phyloP scores from a whole-genome alignment of 164 flowering plant genomes.

The Kalanchoe fedtschenkoi region DNA sequence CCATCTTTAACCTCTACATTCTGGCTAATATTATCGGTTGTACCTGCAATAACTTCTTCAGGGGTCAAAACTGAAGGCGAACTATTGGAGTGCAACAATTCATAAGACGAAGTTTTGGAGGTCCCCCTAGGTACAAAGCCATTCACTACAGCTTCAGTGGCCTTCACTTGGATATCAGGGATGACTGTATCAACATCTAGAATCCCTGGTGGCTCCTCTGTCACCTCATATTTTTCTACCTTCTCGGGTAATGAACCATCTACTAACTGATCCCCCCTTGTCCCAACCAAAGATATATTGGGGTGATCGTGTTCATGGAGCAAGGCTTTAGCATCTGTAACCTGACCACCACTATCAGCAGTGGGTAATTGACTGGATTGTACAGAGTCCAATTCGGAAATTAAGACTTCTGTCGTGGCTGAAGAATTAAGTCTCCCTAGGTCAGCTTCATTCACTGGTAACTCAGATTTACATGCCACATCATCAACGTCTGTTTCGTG shows the following conservation, averaged over 20 bases:
- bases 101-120: neutral
- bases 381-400: conserved; percentile 13
- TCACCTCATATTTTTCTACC: neutral
- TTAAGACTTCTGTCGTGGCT: conserved; percentile 9
- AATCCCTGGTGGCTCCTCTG: neutral
- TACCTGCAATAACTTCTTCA: neutral
- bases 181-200: neutral
- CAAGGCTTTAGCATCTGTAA: neutral
- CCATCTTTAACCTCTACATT: neutral
- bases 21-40: neutral
- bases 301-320: neutral
- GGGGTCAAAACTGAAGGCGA: neutral
- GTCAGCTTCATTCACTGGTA: conserved; percentile 12
- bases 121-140: neutral
- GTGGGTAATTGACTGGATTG: neutral
- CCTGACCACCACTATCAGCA: neutral
- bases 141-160: neutral
- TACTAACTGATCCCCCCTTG: neutral
- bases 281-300: neutral
- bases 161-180: neutral
- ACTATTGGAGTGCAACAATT: neutral
- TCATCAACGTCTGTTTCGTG: conserved; percentile 5
- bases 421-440: conserved; percentile 7
- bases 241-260: neutral
- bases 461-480: conserved; percentile 5